These are phyloP conservation scores for Ophiostoma novo-ulmi DNA, from an alignment of 2,329 filamentous ascomycete species.

Conservation along the genomic window DNA sequence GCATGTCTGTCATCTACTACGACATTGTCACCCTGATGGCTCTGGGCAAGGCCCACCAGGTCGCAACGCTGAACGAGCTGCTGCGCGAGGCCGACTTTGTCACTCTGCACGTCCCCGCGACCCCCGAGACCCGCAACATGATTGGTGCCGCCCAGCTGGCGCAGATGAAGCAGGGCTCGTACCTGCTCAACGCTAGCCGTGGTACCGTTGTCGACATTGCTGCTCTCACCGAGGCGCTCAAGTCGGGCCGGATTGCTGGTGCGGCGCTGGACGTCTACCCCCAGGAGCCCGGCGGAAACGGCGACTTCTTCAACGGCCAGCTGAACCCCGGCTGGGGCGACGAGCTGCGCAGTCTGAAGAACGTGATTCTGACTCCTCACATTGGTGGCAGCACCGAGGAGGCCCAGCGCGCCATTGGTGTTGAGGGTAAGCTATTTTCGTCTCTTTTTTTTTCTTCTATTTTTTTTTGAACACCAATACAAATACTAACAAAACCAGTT, in stretches of 20 bases:
- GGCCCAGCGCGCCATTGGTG: conserved; percentile 89
- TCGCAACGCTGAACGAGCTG: conserved; percentile 69
- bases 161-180: conserved; percentile 87
- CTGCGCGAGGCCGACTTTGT: conserved; percentile 83
- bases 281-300: conserved; percentile 87
- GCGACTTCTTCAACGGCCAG: conserved; percentile 83
- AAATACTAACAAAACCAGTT: conserved; percentile 46
- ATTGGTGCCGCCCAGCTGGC: conserved; percentile 74
- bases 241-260: conserved; percentile 79
- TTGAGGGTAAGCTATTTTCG: conserved; percentile 56
- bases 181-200: conserved; percentile 93
- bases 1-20: conserved; percentile 97
- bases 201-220: conserved; percentile 93
- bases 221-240: conserved; percentile 81
- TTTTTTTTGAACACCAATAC: background rate
- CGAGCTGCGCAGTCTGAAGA: conserved; percentile 78
- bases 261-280: conserved; percentile 97
- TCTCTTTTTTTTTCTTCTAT: background rate
- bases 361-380: conserved; percentile 92
- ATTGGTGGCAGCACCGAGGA: conserved; percentile 98
- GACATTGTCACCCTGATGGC: conserved; percentile 94
- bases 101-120: conserved; percentile 88
- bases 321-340: conserved; percentile 75
- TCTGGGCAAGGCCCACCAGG: conserved; percentile 79
- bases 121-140: conserved; percentile 88